Evolutionary conservation across 345 rosid species (phyloP), one percentile per base, ranked within the genome.

Genomic region (Noccaea caerulescens): DNA sequence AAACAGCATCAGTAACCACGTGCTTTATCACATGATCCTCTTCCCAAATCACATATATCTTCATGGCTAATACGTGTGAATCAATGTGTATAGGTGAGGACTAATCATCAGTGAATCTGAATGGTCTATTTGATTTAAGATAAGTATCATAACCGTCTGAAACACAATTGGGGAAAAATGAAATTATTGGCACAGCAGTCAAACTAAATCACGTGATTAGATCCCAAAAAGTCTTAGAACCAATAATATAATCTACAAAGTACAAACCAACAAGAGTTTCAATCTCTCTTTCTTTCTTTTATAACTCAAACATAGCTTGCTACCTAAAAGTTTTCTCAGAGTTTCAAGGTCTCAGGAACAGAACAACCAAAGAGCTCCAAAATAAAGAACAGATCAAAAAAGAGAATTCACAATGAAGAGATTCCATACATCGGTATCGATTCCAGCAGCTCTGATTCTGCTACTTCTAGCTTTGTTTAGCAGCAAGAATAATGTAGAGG

Each of bases 341-440:
- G 34, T 36, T 43, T 57, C 9, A 53, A 27, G 4, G 60, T 60
- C 51, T 68, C 27, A 68, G 42, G 38, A 59, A 59, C 73, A 67
- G 18, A 74, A 33, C 34, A 52, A 6, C 38, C 45, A n/a, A 51
- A 52, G 5, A 36, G 63, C 42, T 52, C 5, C 43, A 52, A 60
- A 42, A 50, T 58, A 60, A 52, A 27, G 11, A 68, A 44, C 34
- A 62, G 52, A 46, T 54, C 46, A 49, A 69, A 76, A 69, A 49
- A 50, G 61, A 76, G 45, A 46, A 47, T 69, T 41, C 73, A 67
- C 63, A 71, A 91, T 88, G 93, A 80, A 75, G 69, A 69, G 80
- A 53, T 57, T 65, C 68, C 80, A 85, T 23, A 55, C 33, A 73
- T 67, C 70, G 7, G 30, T 42, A 3, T 66, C 87, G 38, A 79